Conservation (phyloP, 129 eudicot species). For the Escallonia rubra region DNA sequence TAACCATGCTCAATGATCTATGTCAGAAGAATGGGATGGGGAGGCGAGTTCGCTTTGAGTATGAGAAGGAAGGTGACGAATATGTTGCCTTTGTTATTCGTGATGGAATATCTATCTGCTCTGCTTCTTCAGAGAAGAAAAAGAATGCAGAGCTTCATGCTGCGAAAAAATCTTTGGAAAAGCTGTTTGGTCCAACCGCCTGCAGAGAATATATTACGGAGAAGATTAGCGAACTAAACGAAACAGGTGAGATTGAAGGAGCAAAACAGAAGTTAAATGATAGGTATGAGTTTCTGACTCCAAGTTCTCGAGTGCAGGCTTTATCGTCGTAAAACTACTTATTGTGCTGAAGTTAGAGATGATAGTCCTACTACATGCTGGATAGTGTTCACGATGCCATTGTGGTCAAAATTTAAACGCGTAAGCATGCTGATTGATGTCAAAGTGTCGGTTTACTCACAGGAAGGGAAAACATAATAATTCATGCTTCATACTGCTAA, state of each 20-base stretch:
- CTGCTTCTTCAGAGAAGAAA: constrained; percentile 54
- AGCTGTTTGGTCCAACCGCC: constrained; percentile 10
- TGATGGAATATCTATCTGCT: constrained; percentile 50
- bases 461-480: too few relatives aligned
- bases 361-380: too few relatives aligned
- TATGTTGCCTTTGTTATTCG: constrained; percentile 44
- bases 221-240: constrained; percentile 11
- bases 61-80: constrained; percentile 44
- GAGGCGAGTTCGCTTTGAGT: constrained; percentile 43
- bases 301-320: too few relatives aligned
- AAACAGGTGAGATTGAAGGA: constrained; percentile 24
- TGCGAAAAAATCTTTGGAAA: constrained; percentile 65
- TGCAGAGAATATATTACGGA: background rate
- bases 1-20: constrained; percentile 49
- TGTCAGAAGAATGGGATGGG: constrained; percentile 55
- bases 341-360: too few relatives aligned
- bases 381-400: too few relatives aligned
- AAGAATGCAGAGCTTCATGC: constrained; percentile 85
- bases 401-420: too few relatives aligned
- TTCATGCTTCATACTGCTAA: too few relatives aligned
- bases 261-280: constrained; percentile 18
- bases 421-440: too few relatives aligned
- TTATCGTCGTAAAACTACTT: too few relatives aligned
- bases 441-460: too few relatives aligned
- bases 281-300: too few relatives aligned